A percentile compares a stretch with the other conserved stretches of the same genome.
These are phyloP conservation scores for Chaetomium cochliodes DNA, from an alignment of 495 filamentous ascomycete species.

Conservation along the genomic window DNA sequence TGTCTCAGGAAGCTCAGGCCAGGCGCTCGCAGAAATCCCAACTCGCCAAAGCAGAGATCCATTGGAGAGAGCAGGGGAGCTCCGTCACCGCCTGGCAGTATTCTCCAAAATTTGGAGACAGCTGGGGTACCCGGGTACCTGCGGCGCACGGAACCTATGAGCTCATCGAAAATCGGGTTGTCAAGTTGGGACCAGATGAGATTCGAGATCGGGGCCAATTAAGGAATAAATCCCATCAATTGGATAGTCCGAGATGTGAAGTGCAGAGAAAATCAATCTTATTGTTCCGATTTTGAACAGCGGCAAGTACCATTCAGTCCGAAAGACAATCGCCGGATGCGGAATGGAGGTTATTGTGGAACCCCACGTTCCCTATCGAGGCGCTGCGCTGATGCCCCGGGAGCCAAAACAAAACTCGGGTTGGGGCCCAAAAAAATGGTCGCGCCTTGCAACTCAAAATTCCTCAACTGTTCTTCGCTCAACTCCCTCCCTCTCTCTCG, in stretches of 20 bases:
- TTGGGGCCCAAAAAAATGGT: conserved; percentile 20
- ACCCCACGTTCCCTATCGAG: conserved; percentile 16
- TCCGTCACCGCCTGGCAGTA: conserved; percentile 28
- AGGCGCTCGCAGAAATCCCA: background rate
- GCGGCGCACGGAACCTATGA: conserved; percentile 14
- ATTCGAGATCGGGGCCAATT: background rate
- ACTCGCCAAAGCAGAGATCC: background rate
- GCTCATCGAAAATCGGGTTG: conserved; percentile 7
- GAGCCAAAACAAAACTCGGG: conserved; percentile 19
- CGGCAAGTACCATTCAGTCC: conserved; percentile 3
- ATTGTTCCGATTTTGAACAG: background rate
- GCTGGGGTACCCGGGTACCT: conserved; percentile 17
- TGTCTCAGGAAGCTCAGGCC: background rate
- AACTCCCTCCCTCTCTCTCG: conserved; percentile 18
- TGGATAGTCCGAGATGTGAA: background rate
- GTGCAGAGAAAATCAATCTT: background rate
- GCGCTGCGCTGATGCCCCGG: conserved; percentile 8
- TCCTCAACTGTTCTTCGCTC: conserved; percentile 20
- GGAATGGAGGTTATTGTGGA: conserved; percentile 21
- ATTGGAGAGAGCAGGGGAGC: background rate
- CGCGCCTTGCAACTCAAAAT: conserved; percentile 19
- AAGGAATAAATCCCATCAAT: background rate
- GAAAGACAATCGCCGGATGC: conserved; percentile 21
- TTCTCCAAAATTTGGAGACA: background rate
- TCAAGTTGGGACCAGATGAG: background rate